Evolutionary conservation across 441 rosid genomes (phyloP).

Genomic region (Mallotus japonicus): DNA sequence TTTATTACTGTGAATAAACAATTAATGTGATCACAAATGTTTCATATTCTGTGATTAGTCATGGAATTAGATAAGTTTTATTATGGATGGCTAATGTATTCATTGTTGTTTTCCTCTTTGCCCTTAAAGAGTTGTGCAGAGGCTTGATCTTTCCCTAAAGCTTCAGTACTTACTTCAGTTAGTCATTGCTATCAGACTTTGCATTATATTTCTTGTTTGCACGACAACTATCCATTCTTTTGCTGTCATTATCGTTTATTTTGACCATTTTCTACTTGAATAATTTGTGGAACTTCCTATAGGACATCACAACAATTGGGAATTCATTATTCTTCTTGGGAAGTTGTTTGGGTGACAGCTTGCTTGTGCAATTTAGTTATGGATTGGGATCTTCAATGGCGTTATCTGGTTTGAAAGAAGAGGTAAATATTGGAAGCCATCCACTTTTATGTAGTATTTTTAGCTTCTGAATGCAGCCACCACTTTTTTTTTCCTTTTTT

Average conservation of each 20-base stretch:
- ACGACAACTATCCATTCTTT: conserved; percentile 2
- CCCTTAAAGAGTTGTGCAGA: conserved; percentile 84
- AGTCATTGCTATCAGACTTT: conserved; percentile 35
- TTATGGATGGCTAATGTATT: conserved; percentile 22
- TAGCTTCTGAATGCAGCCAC: conserved; percentile 1
- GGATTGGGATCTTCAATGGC: conserved; percentile 63
- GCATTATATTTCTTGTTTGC: conserved; percentile 23
- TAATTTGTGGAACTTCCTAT: conserved; percentile 34
- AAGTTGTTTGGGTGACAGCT: conserved; percentile 97
- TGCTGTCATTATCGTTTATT: conserved; percentile 14
- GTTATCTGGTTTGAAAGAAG: conserved; percentile 73
- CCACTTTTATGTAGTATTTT: background rate
- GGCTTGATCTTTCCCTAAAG: conserved; percentile 96
- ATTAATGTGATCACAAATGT: background rate
- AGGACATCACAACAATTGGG: conserved; percentile 89
- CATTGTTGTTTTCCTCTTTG: conserved; percentile 26
- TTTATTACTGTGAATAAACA: too few species aligned
- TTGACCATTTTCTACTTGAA: conserved; percentile 23
- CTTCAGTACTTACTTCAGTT: conserved; percentile 98
- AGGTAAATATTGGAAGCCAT: conserved; percentile 47
- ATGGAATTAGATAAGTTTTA: conserved; percentile 7
- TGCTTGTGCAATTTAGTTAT: conserved; percentile 85
- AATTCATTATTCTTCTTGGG: conserved; percentile 82
- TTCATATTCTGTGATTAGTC: background rate
- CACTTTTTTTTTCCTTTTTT: background rate